Evolutionary conservation across 306 rosid species (phyloP), one percentile per base, ranked within the genome.

Genomic region (Cicer yamashitae): DNA sequence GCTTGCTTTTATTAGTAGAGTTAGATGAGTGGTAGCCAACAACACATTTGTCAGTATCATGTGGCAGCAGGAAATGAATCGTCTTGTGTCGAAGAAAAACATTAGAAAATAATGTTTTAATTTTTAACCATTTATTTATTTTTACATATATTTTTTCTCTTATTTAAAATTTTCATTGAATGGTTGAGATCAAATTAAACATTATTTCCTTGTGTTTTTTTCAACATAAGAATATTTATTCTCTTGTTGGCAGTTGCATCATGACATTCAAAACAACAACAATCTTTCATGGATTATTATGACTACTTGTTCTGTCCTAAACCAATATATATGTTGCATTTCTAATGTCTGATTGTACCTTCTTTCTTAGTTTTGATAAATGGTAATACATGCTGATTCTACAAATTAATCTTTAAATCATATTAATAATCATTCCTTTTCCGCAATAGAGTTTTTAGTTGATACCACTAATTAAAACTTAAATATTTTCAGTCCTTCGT

Each of bases 1-100:
- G 78, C 88, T 81, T 81, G 73, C 64, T 74, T 50, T 81, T 71
- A 58, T 34, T 67, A 53, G 56, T 45, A 73, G 62, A 76, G 74
- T 43, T 41, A 43, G n/a, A 77, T 61, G 38, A 58, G 63, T 78
- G 65, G 65, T 43, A 63, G 15, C 64, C 63, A 77, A 14, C 12
- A 20, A 52, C 43, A 59, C 14, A 46, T 50, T 50, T 78, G 87
- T 82, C 70, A 71, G 73, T 50, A 54, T 76, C 70, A 60, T 68
- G 6, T 56, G 76, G 69, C 68, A 15, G 5, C 25, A 30, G 34
- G 34, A 30, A 30, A 25, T 25, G 30, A 25, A 25, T 25, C 30
- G 3, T 25, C 30, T 25, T 2, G 3, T 25, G 3, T 2, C 0
- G 3, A 25, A 25, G 2, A 25, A 25, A 25, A 25, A 25, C 30